Conservation (phyloP, 176 grass and related monocot genomes). For the Triticum monococcum region DNA sequence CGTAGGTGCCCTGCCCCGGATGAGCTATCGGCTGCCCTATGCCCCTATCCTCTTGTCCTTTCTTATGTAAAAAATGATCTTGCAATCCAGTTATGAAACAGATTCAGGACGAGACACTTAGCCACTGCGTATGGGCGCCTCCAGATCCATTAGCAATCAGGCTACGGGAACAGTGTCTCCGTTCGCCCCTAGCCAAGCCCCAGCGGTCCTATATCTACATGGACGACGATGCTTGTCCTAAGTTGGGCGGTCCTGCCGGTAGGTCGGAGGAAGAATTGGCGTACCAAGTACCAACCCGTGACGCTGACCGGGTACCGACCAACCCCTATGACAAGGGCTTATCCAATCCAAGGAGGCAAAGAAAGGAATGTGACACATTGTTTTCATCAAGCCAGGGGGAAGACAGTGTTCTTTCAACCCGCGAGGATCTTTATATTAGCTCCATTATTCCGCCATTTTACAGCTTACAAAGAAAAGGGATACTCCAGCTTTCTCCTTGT, state of each 20-base stretch:
- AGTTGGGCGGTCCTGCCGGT: background rate
- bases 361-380: background rate
- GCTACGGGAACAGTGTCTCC: background rate
- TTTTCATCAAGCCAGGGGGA: background rate
- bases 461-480: constrained; percentile 24
- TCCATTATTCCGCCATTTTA: constrained; percentile 35
- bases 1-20: no score
- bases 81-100: no score
- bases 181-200: background rate
- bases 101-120: background rate
- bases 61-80: no score
- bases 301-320: no score
- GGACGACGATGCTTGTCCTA: background rate
- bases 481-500: background rate
- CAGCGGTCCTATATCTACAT: background rate
- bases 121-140: background rate
- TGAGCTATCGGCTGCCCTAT: no score
- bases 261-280: background rate
- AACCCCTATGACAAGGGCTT: background rate
- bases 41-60: no score
- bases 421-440: background rate
- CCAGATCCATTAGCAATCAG: background rate
- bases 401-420: constrained; percentile 19
- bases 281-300: no score
- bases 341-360: background rate